Percentiles rank a stretch among this genome's conserved stretches.
phyloP scores from a whole-genome alignment of 1,284 basidiomycete genomes.

The Boletus sp. region DNA sequence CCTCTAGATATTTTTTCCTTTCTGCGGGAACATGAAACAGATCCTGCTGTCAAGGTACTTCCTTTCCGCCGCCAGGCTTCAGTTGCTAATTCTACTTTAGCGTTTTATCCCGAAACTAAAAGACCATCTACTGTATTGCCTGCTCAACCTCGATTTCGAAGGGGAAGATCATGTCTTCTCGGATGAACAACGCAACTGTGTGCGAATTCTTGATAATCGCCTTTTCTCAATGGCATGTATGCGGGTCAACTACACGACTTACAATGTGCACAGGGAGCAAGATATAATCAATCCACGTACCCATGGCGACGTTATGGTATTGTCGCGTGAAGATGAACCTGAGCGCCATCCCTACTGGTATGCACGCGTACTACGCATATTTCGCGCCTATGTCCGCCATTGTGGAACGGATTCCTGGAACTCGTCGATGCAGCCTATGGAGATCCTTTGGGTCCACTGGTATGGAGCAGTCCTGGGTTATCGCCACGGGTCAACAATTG shows the following conservation, averaged over 20 bases:
- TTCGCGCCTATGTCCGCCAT: slow-evolving; percentile 29
- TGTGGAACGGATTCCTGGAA: slow-evolving; percentile 10
- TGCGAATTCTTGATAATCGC: slow-evolving; percentile 32
- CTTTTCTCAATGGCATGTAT: slow-evolving; percentile 40
- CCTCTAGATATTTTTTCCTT: slow-evolving; percentile 10
- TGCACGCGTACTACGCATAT: slow-evolving; percentile 26
- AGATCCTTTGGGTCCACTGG: too few relatives aligned
- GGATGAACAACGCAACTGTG: slow-evolving; percentile 7
- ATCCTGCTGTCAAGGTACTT: slow-evolving; percentile 14
- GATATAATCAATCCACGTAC: slow-evolving; percentile 43
- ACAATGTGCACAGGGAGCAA: slow-evolving; percentile 43
- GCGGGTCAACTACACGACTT: slow-evolving; percentile 50
- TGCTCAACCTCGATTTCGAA: slow-evolving; percentile 10
- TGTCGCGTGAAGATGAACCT: slow-evolving; percentile 28
- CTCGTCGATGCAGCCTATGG: slow-evolving; percentile 23
- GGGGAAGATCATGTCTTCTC: slow-evolving; percentile 14
- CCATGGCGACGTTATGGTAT: slow-evolving; percentile 37
- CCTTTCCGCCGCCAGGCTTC: too few relatives aligned
- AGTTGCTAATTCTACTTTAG: slow-evolving; percentile 2
- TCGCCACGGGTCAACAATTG: too few relatives aligned
- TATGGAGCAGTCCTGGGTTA: too few relatives aligned
- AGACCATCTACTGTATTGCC: slow-evolving; percentile 4
- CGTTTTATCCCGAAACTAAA: slow-evolving; percentile 8
- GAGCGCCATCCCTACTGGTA: slow-evolving; percentile 29
- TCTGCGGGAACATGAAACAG: slow-evolving; percentile 2